phyloP scores from a whole-genome alignment of 371 early-diverging fungal genomes.

The Rhizopus sp. region DNA sequence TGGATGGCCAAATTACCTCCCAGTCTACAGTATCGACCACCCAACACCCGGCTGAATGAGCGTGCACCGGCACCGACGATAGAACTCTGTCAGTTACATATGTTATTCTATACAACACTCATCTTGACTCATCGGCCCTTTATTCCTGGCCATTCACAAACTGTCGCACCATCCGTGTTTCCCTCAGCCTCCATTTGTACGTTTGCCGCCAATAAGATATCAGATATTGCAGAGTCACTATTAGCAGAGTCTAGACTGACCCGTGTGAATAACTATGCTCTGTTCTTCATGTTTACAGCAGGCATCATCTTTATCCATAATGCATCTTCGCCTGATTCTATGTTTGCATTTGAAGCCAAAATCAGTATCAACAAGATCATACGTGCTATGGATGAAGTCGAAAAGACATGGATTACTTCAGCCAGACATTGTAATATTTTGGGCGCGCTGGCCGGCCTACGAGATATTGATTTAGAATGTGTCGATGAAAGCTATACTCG shows the following conservation, averaged over 20 bases:
- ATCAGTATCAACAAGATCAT: conserved; percentile 51
- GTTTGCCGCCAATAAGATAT: conserved; percentile 58
- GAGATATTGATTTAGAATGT: conserved; percentile 45
- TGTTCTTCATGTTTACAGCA: conserved; percentile 51
- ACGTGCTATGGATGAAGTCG: conserved; percentile 46
- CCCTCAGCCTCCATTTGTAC: conserved; percentile 57
- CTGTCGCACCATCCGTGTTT: conserved; percentile 34
- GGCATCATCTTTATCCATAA: conserved; percentile 51
- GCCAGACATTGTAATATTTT: conserved; percentile 49
- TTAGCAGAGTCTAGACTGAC: conserved; percentile 33
- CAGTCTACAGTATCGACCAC: conserved; percentile 44
- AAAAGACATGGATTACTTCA: conserved; percentile 45
- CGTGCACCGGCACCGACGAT: conserved; percentile 40
- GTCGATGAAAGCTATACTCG: conserved; percentile 28
- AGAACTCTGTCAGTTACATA: conserved; percentile 57
- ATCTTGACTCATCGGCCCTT: conserved; percentile 79
- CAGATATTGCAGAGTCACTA: conserved; percentile 52
- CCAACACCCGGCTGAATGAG: conserved; percentile 34
- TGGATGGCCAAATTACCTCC: conserved; percentile 55
- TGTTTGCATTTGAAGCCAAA: conserved; percentile 45
- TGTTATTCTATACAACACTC: conserved; percentile 74
- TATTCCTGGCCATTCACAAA: conserved; percentile 40
- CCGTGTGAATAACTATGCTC: conserved; percentile 41
- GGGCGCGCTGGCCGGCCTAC: conserved; percentile 48
- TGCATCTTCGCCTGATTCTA: conserved; percentile 39